Evolutionary conservation across 2,329 filamentous ascomycete species (phyloP), one percentile per base, ranked within the genome.

Genomic region (Sporothrix protearum): DNA sequence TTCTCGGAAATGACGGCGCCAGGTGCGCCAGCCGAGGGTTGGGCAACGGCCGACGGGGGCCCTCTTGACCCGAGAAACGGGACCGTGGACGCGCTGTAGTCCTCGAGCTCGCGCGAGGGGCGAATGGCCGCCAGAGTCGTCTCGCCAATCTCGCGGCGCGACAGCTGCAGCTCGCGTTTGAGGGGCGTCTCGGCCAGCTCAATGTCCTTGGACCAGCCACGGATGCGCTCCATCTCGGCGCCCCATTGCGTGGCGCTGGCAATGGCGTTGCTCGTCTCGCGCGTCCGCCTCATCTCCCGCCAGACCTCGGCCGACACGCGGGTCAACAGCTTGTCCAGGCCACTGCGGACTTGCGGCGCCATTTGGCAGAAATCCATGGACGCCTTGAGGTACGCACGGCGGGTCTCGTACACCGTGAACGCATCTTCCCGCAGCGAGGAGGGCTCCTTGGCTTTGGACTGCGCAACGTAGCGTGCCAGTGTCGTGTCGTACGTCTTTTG

Each of bases 161-260:
- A 92, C 45, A 89, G 82, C 72, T 94, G 87, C 36, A 98, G 84
- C 82, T 98, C 95, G 42, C 91, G 85, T 78, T 90, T 91, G 80
- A 98, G 97, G 3, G 90, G 85, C 55, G 88, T 86, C 80, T 98
- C 96, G n/a, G 91, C 91, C 67, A 89, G 86, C 80, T 97, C 95
- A 92, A 99, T 95, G 79, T 97, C 94, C 77, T 91, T 92, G 71
- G 92, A 91, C 96, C 96, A 99, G 42, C 94, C 94, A 73, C 91
- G 89, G 70, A 99, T 90, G 25, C 96, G 89, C 75, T 97, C 94
- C 86, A 99, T 94, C 79, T 98, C 96, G 36, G 86, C 83, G 16
- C 86, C 88, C 85, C 89, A 93, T 75, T 89, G 89, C 3, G 85
- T 84, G 68, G 94, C 90, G 39, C 85, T 85, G 22, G 84, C 83